Base-by-base conservation (phyloP, 257 asterid species). In the Haberlea rhodopensis region DNA sequence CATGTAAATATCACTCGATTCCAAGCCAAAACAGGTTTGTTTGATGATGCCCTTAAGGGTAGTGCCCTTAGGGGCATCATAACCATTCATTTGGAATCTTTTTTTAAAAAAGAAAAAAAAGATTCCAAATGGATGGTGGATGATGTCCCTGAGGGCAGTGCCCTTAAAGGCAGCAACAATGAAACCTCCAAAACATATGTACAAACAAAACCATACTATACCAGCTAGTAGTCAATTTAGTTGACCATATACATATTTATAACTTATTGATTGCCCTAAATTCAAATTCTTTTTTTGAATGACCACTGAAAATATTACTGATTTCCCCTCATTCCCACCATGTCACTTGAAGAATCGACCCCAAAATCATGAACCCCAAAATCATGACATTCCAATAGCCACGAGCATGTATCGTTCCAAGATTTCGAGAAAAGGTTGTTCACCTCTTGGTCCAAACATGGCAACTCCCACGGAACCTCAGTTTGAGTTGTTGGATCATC, bases 321-420 rank as follows among this genome's bases (percentile, higher is more conserved):
- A 43, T 15, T 40, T 40, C 19, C 49, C 46, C 16, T 37, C n/a
- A 37, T 37, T 37, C 3, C 46, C 46, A 16, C 46, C 46, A 74
- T 20, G 7, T 78, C 82, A 10, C 52, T 54, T n/a, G 74, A 68
- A 58, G 66, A 71, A 28, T 78, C 78, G n/a, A 83, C 63, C 3
- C 84, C 96, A 40, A 85, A 91, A 72, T 91, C 97, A 11, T 84
- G 94, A 23, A 88, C 66, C 6, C 95, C 95, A 46, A 88, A 91
- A 55, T 88, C 98, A 65, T 87, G 88, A 58, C 92, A 86, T 53
- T 83, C 88, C 73, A 84, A 66, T 10, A 91, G 74, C 95, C 91
- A 86, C 0, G 79, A 73, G 62, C 85, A 77, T 62, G 62, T 76
- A 1, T 79, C 85, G 21, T 87, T 91, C 86, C 85, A 82, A 5